Evolutionary conservation across 164 flowering plant species (phyloP).

Genomic region (Euptelea pleiosperma): DNA sequence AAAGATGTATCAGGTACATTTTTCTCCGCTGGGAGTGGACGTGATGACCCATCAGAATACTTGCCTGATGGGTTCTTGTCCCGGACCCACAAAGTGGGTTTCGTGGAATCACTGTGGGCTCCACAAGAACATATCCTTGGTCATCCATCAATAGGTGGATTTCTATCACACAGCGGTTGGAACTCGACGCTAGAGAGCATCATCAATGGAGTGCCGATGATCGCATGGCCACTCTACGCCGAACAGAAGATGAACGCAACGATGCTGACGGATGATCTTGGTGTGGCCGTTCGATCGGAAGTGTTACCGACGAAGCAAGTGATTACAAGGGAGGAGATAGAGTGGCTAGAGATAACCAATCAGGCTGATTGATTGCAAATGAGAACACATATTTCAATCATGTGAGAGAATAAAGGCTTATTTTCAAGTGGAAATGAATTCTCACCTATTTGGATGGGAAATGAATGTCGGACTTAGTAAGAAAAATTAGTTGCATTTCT

Average conservation of each 20-base stretch:
- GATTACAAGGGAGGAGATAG: conserved; percentile 39
- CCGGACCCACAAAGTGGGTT: conserved; percentile 23
- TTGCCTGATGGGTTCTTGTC: conserved; percentile 39
- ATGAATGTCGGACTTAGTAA: no score
- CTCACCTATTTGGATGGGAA: no score
- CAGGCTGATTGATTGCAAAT: no score
- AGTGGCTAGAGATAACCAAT: no score
- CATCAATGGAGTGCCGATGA: conserved; percentile 39
- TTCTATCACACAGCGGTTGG: conserved; percentile 52
- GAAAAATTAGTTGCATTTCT: no score
- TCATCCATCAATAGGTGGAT: conserved; percentile 37
- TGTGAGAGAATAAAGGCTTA: no score
- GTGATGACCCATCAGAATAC: conserved; percentile 3
- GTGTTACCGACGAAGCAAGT: conserved; percentile 11
- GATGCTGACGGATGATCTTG: conserved; percentile 31
- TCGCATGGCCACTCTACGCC: conserved; percentile 53
- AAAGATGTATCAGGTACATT: conserved; percentile 5
- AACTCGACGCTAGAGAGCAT: conserved; percentile 46
- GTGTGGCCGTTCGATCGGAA: conserved; percentile 28
- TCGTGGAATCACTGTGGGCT: conserved; percentile 35
- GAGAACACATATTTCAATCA: no score
- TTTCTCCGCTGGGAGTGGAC: neutral
- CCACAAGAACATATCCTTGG: conserved; percentile 34
- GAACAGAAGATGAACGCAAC: conserved; percentile 48
- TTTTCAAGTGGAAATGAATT: no score